These are phyloP conservation scores for Blastocrithidia nonstop DNA, from an alignment of 208 protist species.

Conservation along the genomic window DNA sequence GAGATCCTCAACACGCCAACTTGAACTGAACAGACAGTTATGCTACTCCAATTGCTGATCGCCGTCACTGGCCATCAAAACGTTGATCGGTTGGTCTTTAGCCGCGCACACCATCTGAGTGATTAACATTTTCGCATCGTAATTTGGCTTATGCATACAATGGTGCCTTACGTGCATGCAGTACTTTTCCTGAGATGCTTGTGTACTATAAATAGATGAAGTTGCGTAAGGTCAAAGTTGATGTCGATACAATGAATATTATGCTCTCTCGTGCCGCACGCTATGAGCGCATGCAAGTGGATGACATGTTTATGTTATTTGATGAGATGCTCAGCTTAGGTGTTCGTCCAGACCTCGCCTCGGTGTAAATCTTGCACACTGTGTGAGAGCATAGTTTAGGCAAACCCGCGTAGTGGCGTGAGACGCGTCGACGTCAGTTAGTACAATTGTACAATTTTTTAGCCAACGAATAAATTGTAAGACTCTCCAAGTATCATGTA, in stretches of 20 bases:
- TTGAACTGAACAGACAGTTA: conserved; percentile 79
- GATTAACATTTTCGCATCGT: conserved; percentile 58
- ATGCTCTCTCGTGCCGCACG: conserved; percentile 73
- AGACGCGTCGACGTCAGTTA: conserved; percentile 65
- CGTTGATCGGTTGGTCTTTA: conserved; percentile 71
- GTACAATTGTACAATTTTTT: conserved; percentile 71
- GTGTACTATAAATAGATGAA: conserved; percentile 86
- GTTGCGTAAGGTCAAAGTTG: conserved; percentile 76
- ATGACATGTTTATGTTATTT: conserved; percentile 77
- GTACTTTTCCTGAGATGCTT: conserved; percentile 70
- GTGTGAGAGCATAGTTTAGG: conserved; percentile 63
- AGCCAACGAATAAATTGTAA: conserved; percentile 49
- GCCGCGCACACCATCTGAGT: conserved; percentile 69
- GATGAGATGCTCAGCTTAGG: conserved; percentile 62
- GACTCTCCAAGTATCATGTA: conserved; percentile 31
- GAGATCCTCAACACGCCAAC: conserved; percentile 76
- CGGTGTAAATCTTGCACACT: conserved; percentile 75
- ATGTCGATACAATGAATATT: conserved; percentile 76
- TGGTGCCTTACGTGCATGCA: conserved; percentile 67
- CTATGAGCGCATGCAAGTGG: conserved; percentile 58
- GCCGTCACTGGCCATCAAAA: conserved; percentile 76
- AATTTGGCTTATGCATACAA: conserved; percentile 86
- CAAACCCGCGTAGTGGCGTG: conserved; percentile 60
- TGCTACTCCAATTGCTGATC: conserved; percentile 38
- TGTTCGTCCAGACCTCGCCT: conserved; percentile 53